Conservation (phyloP, 345 rosid genomes). For the Arabidopsis suecica region DNA sequence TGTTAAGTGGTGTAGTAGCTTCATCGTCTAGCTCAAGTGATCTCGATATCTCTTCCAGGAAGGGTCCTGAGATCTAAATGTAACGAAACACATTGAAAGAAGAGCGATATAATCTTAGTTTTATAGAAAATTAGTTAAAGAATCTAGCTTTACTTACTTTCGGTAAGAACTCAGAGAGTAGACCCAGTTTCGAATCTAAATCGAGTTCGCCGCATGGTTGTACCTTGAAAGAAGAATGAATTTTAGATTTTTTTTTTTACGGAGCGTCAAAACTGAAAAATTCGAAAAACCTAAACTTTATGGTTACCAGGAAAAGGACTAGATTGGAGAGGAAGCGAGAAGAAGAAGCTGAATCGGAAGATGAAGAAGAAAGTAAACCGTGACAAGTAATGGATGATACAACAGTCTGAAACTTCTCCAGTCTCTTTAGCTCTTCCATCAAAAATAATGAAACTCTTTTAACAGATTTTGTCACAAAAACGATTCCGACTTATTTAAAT, state of each 20-base stretch:
- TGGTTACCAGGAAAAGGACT: slow-evolving; percentile 61
- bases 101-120: not conserved
- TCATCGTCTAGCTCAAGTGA: slow-evolving; percentile 38
- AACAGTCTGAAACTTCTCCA: slow-evolving; percentile 69
- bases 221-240: slow-evolving; percentile 45
- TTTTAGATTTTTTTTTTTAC: not conserved
- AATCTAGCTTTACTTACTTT: slow-evolving; percentile 51
- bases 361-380: slow-evolving; percentile 44
- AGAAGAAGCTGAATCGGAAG: slow-evolving; percentile 51
- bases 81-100: not conserved
- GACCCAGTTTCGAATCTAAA: slow-evolving; percentile 48
- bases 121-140: not conserved
- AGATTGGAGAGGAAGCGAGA: slow-evolving; percentile 71
- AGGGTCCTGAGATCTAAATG: slow-evolving; percentile 54
- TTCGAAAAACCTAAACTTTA: not conserved
- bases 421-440: slow-evolving; percentile 73
- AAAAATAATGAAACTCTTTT: not conserved
- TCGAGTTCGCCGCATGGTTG: slow-evolving; percentile 76
- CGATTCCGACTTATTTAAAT: not conserved
- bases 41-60: slow-evolving; percentile 60
- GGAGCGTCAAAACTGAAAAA: not conserved
- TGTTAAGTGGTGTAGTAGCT: slow-evolving; percentile 18
- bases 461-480: not conserved
- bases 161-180: slow-evolving; percentile 55
- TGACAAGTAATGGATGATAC: slow-evolving; percentile 52